These are phyloP conservation scores for Termitomyces sp. DNA, from an alignment of 768 basidiomycete genomes.

Conservation along the genomic window DNA sequence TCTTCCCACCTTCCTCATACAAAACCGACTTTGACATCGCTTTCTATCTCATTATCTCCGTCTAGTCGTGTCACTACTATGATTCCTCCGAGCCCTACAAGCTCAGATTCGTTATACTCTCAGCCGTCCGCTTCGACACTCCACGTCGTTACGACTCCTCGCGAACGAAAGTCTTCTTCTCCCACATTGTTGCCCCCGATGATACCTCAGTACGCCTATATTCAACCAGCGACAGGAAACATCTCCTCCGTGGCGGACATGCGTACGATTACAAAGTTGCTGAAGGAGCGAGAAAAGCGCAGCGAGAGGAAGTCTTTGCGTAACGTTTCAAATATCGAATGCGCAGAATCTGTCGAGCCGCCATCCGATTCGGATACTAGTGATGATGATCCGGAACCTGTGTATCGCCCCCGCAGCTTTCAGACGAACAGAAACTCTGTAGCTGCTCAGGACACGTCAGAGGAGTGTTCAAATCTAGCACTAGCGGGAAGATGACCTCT, in stretches of 20 bases:
- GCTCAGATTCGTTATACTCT: conserved; percentile 13
- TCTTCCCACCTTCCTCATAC: background rate
- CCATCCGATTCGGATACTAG: background rate
- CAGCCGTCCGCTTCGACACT: conserved; percentile 6
- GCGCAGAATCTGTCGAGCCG: conserved; percentile 9
- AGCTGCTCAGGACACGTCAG: too few relatives aligned
- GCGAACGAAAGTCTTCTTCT: background rate
- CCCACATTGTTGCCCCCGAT: background rate
- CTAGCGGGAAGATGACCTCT: background rate
- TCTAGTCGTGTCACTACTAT: background rate
- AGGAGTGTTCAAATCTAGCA: background rate
- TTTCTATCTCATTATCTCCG: conserved; percentile 3
- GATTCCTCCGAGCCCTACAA: background rate
- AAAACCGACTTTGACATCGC: background rate
- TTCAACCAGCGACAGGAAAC: background rate
- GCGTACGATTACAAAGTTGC: conserved; percentile 3
- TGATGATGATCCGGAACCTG: background rate
- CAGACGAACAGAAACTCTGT: too few relatives aligned
- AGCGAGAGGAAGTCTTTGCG: conserved; percentile 5
- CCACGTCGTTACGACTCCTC: background rate
- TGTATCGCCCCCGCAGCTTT: background rate
- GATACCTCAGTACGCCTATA: conserved; percentile 1
- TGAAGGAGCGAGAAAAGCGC: conserved; percentile 12
- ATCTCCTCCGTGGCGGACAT: conserved; percentile 1
- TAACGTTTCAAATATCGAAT: conserved; percentile 11